Conservation (phyloP, 2,329 filamentous ascomycete species). For the Fusarium sp. region DNA sequence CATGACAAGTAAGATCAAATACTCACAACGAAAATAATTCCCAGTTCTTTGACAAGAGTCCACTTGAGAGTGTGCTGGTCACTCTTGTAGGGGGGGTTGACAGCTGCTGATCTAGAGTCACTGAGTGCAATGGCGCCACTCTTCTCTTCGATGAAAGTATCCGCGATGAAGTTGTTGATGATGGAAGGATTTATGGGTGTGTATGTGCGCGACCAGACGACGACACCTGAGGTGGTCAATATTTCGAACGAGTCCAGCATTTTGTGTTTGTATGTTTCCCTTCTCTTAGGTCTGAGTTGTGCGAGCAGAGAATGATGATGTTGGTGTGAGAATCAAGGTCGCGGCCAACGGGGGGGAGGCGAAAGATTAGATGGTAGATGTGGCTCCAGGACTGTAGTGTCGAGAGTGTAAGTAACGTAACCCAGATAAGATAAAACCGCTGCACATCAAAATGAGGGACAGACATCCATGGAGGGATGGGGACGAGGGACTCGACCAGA, state of each 20-base stretch:
- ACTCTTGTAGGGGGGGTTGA: slow-evolving; percentile 82
- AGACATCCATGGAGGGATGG: neutral
- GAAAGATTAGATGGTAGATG: slow-evolving; percentile 34
- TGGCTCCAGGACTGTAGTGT: slow-evolving; percentile 37
- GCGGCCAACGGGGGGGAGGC: slow-evolving; percentile 21
- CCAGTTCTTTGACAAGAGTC: slow-evolving; percentile 91
- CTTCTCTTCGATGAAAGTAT: slow-evolving; percentile 98
- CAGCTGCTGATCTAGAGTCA: slow-evolving; percentile 67
- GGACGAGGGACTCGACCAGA: slow-evolving; percentile 1
- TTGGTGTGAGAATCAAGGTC: slow-evolving; percentile 22
- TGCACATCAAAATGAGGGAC: slow-evolving; percentile 28
- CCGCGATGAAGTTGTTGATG: slow-evolving; percentile 93
- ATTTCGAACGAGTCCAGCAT: slow-evolving; percentile 99
- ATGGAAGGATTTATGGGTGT: slow-evolving; percentile 81
- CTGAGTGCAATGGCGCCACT: slow-evolving; percentile 70
- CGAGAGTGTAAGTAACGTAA: neutral
- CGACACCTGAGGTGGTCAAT: slow-evolving; percentile 92
- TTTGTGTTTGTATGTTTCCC: slow-evolving; percentile 41
- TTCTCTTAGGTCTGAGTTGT: neutral
- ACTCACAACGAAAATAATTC: slow-evolving; percentile 89
- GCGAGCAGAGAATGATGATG: slow-evolving; percentile 14
- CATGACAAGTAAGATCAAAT: slow-evolving; percentile 25
- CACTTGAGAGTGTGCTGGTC: slow-evolving; percentile 97
- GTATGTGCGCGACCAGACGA: slow-evolving; percentile 94
- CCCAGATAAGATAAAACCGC: slow-evolving; percentile 29